Evolutionary conservation across 169 alveolate genomes (phyloP), one percentile per base, ranked within the genome.

Genomic region (Eimeria sp.): DNA sequence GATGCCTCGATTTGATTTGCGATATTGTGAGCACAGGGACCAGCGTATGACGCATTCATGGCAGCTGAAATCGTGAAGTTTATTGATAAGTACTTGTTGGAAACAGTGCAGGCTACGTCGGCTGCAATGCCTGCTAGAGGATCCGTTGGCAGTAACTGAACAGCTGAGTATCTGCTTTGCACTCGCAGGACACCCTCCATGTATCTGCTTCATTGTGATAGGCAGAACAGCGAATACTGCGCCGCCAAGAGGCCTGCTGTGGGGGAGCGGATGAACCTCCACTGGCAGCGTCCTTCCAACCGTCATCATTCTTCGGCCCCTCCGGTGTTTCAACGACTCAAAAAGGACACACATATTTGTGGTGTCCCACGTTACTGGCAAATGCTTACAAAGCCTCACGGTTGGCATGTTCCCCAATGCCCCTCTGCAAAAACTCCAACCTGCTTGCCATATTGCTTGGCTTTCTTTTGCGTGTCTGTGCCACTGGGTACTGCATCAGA

Each of bases 21-120:
- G 70, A 61, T 18, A 14, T 34, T 75, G 88, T 78, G 61, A 45
- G 63, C 58, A 40, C 80, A 90, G 95, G 95, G 95, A 25, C 95
- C 95, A 40, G 63, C 57, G 57, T 90, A 75, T 51, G 95, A 90
- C 47, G 47, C 89, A 27, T 49, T 54, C 61, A 61, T 76, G 67
- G 73, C 87, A 40, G 34, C 61, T 47, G 63, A 49, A 45, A 90
- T 90, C 49, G 43, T 73, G n/a, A 61, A 73, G 67, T 90, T 90
- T 57, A 57, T 90, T 22, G 78, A 90, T 18, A 90, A 76, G 89
- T 57, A 73, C 89, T 57, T 80, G 20, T 18, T 70, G 30, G 57
- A 82, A 57, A 11, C 43, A 72, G 82, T 30, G 30, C 43, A 72
- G 82, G 22, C 49, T 40, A 13, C 82, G 22, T 27, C 82, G 22